Evolutionary conservation across 257 asterid species (phyloP), one percentile per base, ranked within the genome.

Genomic region (Gentiana dahurica): DNA sequence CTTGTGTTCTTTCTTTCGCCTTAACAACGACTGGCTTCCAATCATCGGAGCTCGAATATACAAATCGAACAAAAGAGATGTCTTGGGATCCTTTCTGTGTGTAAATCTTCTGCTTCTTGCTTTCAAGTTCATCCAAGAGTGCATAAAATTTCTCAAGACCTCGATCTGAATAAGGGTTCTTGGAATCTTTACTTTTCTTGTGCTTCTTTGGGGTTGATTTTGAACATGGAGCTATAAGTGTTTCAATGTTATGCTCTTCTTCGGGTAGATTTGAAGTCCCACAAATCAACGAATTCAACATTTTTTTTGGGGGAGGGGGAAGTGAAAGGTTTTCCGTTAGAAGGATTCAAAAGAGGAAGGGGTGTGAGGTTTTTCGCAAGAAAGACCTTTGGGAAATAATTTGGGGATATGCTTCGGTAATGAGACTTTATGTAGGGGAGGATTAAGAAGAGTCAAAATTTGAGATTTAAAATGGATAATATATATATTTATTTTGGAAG

Each of bases 131-230:
- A 1, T 83, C 80, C 36, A 80, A 36, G 47, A 80, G 81, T 2
- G 71, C 77, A n/a, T 67, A 15, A 36, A 80, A 80, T 56, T 76
- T 80, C 38, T 80, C 86, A 0, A 80, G 74, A 6, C 86, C 86
- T 36, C 78, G 73, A 53, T 71, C 64, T 6, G 83, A 67, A 7
- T 60, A 80, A 4, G 83, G 80, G 77, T 71, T 79, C 56, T 62
- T 71, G 54, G 37, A 60, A 1, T 72, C 79, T 55, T 59, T 69
- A n/a, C 71, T 53, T 32, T 65, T 83, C 68, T 70, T 79, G 32
- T 83, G 62, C 55, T 77, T 70, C 66, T 71, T 80, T 0, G 87
- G 86, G 2, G 86, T 71, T 41, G 46, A 41, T 10, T 4, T 41
- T 10, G 71, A 67, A 59, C 79, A 76, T 3, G 94, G 91, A 57